phyloP scores from a whole-genome alignment of 2,329 filamentous ascomycete genomes.

The Geosmithia morbida region DNA sequence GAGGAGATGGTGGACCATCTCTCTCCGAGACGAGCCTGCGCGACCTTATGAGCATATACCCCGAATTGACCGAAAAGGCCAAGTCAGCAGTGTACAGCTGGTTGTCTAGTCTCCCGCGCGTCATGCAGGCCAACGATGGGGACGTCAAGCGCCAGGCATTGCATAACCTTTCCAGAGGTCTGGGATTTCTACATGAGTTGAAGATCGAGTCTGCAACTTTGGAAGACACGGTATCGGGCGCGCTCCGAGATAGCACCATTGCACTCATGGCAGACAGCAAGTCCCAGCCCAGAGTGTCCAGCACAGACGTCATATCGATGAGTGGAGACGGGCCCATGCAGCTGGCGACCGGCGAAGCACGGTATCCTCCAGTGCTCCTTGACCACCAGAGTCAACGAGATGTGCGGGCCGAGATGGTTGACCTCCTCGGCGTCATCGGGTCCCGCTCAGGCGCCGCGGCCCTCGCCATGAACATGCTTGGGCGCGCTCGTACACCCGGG shows the following conservation, averaged over 20 bases:
- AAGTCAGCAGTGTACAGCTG: conserved; percentile 66
- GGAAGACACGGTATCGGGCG: conserved; percentile 50
- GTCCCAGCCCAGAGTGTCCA: background rate
- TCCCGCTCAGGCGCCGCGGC: conserved; percentile 42
- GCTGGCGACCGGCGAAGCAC: conserved; percentile 3
- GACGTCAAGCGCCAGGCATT: conserved; percentile 58
- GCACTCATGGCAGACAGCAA: conserved; percentile 10
- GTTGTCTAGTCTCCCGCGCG: conserved; percentile 63
- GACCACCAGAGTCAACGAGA: conserved; percentile 50
- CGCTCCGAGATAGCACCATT: conserved; percentile 63
- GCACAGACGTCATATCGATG: background rate
- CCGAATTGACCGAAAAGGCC: conserved; percentile 45
- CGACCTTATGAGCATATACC: conserved; percentile 48
- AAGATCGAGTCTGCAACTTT: conserved; percentile 52
- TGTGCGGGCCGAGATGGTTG: conserved; percentile 41
- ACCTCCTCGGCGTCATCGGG: conserved; percentile 41
- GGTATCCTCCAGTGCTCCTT: conserved; percentile 49
- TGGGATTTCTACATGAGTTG: conserved; percentile 48
- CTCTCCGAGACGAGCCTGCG: conserved; percentile 35
- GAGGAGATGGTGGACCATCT: conserved; percentile 24
- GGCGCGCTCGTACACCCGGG: conserved; percentile 41
- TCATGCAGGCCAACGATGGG: conserved; percentile 78
- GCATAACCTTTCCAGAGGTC: conserved; percentile 60
- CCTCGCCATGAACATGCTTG: conserved; percentile 52
- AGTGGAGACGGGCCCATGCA: background rate